These are phyloP conservation scores for Plantago major DNA, from an alignment of 257 asterid genomes.

Conservation along the genomic window DNA sequence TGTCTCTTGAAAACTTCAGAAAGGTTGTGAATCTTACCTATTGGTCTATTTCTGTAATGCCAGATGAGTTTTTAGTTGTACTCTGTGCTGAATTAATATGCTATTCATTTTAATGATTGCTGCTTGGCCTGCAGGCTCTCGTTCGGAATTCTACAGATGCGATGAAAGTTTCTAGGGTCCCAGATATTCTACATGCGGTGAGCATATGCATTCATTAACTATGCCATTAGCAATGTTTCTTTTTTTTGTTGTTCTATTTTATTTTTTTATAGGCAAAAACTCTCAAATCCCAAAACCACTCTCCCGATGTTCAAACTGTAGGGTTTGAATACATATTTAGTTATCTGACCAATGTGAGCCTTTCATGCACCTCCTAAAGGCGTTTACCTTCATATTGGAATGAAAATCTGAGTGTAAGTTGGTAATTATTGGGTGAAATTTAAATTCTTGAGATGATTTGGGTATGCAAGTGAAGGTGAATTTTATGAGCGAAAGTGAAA, in stretches of 20 bases:
- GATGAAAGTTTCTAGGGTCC: conserved; percentile 81
- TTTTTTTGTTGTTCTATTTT: neutral
- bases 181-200: conserved; percentile 77
- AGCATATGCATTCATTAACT: conserved; percentile 21
- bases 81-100: neutral
- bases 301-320: too few relatives aligned
- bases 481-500: too few relatives aligned
- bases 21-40: conserved; percentile 32
- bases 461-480: too few relatives aligned
- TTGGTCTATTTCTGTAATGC: neutral
- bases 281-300: too few relatives aligned
- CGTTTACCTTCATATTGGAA: too few relatives aligned
- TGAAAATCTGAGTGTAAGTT: too few relatives aligned
- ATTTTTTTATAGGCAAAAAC: neutral
- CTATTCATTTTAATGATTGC: neutral
- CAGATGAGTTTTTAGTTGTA: neutral
- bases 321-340: too few relatives aligned
- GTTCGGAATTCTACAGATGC: conserved; percentile 79
- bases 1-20: conserved; percentile 76
- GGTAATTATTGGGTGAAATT: too few relatives aligned
- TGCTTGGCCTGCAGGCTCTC: conserved; percentile 59
- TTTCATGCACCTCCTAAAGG: too few relatives aligned
- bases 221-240: neutral
- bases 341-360: too few relatives aligned
- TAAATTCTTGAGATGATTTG: too few relatives aligned